Conservation (phyloP, 345 rosid species). For the Corymbia maculata region DNA sequence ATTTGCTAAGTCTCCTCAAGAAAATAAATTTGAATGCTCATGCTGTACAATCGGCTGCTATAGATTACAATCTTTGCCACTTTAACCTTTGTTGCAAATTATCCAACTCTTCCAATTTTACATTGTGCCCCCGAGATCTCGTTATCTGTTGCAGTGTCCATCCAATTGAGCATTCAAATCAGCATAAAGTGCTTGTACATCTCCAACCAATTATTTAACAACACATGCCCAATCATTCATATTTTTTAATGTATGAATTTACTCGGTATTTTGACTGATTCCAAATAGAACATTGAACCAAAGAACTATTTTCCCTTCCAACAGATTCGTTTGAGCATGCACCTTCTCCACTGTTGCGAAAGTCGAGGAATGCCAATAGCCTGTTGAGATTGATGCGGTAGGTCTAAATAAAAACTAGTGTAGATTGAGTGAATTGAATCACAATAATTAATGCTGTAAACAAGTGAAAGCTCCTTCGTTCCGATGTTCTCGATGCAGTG, state of each 20-base stretch:
- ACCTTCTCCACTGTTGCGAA: background rate
- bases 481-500: slow-evolving; percentile 68
- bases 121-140: background rate
- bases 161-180: background rate
- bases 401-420: background rate
- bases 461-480: slow-evolving; percentile 23
- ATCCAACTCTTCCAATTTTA: background rate
- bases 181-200: background rate
- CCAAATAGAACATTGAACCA: background rate
- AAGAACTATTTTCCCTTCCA: background rate
- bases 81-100: background rate
- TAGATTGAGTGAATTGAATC: background rate
- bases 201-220: background rate
- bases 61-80: background rate
- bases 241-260: background rate
- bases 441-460: background rate
- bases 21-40: background rate
- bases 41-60: background rate
- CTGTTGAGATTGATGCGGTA: background rate
- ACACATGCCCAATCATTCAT: background rate
- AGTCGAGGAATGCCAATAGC: background rate
- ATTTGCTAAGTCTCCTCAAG: background rate
- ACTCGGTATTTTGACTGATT: background rate
- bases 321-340: background rate
- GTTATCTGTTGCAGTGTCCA: background rate